Evolutionary conservation across 306 rosid species (phyloP).

Genomic region (apple (Malus domestica)): DNA sequence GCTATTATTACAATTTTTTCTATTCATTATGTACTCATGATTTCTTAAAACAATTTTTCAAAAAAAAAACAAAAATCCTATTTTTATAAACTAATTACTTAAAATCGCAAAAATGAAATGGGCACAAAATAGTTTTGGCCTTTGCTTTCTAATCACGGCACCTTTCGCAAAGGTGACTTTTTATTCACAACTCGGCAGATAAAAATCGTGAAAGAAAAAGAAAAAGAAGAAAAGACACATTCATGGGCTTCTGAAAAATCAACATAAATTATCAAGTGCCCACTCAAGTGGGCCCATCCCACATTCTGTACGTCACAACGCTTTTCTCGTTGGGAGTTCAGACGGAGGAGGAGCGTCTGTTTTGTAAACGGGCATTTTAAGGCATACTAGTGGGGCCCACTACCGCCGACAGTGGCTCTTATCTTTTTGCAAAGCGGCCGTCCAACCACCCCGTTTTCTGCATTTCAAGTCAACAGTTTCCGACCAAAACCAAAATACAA

Average conservation of each 20-base stretch:
- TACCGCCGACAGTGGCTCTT: constrained; percentile 19
- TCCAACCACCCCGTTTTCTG: constrained; percentile 9
- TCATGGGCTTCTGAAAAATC: neutral
- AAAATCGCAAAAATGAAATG: no score
- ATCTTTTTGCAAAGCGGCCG: constrained; percentile 18
- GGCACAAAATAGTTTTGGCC: neutral
- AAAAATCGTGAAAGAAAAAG: no score
- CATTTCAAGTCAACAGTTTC: neutral
- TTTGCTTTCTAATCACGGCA: no score
- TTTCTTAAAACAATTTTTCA: no score
- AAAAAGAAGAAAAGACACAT: neutral
- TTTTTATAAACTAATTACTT: no score
- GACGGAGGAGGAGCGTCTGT: constrained; percentile 27
- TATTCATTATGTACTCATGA: no score
- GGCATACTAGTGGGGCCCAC: constrained; percentile 20
- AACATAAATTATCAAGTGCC: neutral
- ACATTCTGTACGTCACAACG: neutral
- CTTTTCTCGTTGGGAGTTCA: neutral
- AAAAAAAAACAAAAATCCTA: no score
- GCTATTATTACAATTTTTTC: no score
- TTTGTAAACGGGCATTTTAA: neutral
- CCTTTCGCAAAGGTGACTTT: neutral
- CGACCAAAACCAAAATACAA: neutral
- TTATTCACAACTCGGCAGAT: neutral
- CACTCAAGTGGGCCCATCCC: neutral